A percentile compares a stretch with the other conserved stretches of the same genome.
These are phyloP conservation scores for Sporothrix sp. DNA, from an alignment of 2,329 filamentous ascomycete species.

Conservation along the genomic window DNA sequence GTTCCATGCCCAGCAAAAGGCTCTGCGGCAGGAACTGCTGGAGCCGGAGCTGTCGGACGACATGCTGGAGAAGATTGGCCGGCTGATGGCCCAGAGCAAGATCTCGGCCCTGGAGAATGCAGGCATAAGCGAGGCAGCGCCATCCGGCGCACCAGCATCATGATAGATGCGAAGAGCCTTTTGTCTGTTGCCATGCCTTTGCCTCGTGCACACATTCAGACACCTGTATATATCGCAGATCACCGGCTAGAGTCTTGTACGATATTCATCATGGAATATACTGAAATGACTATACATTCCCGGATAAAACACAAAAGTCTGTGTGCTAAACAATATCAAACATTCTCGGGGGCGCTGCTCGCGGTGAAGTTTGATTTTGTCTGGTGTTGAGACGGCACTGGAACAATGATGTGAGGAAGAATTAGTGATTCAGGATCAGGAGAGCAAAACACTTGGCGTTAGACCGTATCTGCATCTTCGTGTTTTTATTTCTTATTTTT, in stretches of 20 bases:
- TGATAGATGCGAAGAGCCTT: background rate
- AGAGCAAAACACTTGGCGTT: background rate
- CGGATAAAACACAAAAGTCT: no score
- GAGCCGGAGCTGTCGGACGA: conserved; percentile 47
- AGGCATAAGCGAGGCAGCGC: conserved; percentile 7
- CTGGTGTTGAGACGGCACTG: no score
- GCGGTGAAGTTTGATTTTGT: no score
- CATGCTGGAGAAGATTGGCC: conserved; percentile 53
- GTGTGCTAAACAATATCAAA: no score
- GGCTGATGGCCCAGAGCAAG: conserved; percentile 48
- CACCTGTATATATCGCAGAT: no score
- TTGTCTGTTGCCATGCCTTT: background rate
- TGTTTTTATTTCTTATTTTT: background rate
- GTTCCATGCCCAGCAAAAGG: conserved; percentile 45
- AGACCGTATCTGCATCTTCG: background rate
- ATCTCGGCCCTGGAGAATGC: conserved; percentile 1
- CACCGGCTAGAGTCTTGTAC: no score
- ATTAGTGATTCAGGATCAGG: background rate
- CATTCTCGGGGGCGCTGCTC: no score
- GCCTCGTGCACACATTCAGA: no score
- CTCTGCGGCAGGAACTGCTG: conserved; percentile 40
- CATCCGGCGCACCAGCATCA: background rate
- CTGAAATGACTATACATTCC: no score
- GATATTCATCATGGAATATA: no score
- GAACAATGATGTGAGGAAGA: background rate